Base-by-base conservation (phyloP, 306 rosid species). In the Vachellia pachyceras region DNA sequence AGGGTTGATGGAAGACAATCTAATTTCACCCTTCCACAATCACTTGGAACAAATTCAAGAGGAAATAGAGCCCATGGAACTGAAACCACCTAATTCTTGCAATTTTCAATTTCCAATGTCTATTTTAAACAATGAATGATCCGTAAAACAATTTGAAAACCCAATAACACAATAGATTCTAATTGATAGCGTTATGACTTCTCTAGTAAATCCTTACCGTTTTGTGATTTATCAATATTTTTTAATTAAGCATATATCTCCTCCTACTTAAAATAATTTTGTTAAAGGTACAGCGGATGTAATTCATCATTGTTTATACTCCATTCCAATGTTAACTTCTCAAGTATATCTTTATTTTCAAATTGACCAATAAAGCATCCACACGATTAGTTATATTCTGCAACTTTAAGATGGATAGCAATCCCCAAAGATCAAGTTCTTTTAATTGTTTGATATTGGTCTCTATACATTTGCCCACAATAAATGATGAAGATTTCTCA, bases 61-160 rank as follows among this genome's bases (percentile, higher is more conserved):
- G 40, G 18, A 12, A 20, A 29, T 11, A 14, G 15, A 37, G 37
- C 20, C 7, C 5, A 0, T 0, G 39, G 68, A 37, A 55, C 0
- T 11, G 23, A 39, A 36, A 54, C 20, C 23, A 10, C 23, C 12
- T 39, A 69, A 1, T 55, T 33, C 52, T 11, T 5, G 1, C 69
- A 74, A 7, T 6, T 0, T 2, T 4, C 3, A 50, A 50, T 36
- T 3, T 18, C 33, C 8, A 73, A 47, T 7, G 4, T 52, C 14
- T 17, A 61, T 0, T 1, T 61, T 61, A 29, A 9, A 41, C 44
- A 76, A 25, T 9, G 71, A 7, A 17, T 1, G 1, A 60, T 76
- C 60, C 25, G 11, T 33, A 22, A 76, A 17, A 71, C 79, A 76
- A 15, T 76, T 2, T 42, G 79, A 60, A 76, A 61, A 60, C 4